Evolutionary conservation across 257 asterid genomes (phyloP), one percentile per base, ranked within the genome.

Genomic region (Penstemon eatonii): DNA sequence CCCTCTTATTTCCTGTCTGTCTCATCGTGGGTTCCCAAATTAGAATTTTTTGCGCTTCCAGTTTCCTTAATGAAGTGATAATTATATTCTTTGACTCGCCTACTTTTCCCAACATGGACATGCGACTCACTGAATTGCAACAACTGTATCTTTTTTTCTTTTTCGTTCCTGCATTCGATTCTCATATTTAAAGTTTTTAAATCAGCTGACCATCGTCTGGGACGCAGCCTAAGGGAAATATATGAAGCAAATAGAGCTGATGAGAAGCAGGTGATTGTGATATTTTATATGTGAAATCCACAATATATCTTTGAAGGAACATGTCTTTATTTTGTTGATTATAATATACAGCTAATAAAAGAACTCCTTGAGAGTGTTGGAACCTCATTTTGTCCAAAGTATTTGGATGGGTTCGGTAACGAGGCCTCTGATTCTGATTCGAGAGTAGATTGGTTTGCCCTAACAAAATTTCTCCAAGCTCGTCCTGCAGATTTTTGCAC

Each of bases 301-400:
- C 18, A 15, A 15, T 15, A 15, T 59, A 15, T 33, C 50, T 59
- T 33, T n/a, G 46, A 10, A 63, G n/a, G 53, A 63, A n/a, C 13
- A 43, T 61, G 51, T 65, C 62, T 71, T 42, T 60, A 65, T 70
- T 63, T 66, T 65, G n/a, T 68, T 65, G 63, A 43, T 62, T 55
- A 63, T 25, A n/a, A 65, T 53, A 25, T 81, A 57, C 92, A 93
- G 99, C 96, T 90, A 93, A 87, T 90, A 60, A 90, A 83, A 85
- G 97, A 97, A 65, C 96, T 93, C 79, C 97, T 93, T 56, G 85
- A 88, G 78, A 76, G 82, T 69, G 80, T 86, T 75, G 99, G 99
- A 56, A 72, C 91, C 65, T 77, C 96, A 40, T 87, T 93, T 73
- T 93, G 97, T 80, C 99, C 95, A 18, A 83, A 88, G 73, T 70